Base-by-base conservation (phyloP, 371 early-diverging fungal genomes). In the Apophysomyces elegans region DNA sequence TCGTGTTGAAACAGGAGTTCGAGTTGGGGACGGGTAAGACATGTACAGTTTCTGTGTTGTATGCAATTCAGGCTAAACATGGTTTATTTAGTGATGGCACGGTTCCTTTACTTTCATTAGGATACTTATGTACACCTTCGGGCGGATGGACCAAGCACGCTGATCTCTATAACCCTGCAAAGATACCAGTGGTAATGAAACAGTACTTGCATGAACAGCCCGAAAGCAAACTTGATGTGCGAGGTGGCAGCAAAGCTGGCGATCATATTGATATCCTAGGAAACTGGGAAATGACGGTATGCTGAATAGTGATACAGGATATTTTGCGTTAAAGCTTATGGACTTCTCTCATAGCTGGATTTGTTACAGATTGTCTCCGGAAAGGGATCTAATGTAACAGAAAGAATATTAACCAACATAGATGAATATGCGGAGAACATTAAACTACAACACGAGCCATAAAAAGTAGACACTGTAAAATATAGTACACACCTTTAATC, bases 241-340 rank as follows among this genome's bases (percentile, higher is more conserved):
- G 97, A 8, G 95, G 96, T 39, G 95, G 95, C 9, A 82, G 84
- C 13, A 83, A 85, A 38, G 91, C 94, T 14, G 85, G 91, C 1
- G 94, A 96, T 66, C 97, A 96, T 76, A 87, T 95, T 18, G 93
- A 95, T 74, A 94, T 95, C 32, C 75, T 96, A 18, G 76, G 76
- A 2, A 76, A 76, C 56, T 76, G 76, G 76, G 76, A 76, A 58
- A 73, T 76, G 76, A 76, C 71, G 21, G 74, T 74, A 74, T 65
- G 71, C 60, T 6, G 32, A 9, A 21, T 12, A 44, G 8, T 4
- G 1, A 37, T 56, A 36, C 44, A 37, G 9, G 37, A 44, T 50
- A 9, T 14, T 64, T 64, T 21, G 18, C 45, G 36, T 11, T 13
- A 11, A 41, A 41, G 1, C 41, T 41, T 4, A 16, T 16, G 14